These are phyloP conservation scores for Gyrodon lividus DNA, from an alignment of 768 basidiomycete genomes.

Conservation along the genomic window DNA sequence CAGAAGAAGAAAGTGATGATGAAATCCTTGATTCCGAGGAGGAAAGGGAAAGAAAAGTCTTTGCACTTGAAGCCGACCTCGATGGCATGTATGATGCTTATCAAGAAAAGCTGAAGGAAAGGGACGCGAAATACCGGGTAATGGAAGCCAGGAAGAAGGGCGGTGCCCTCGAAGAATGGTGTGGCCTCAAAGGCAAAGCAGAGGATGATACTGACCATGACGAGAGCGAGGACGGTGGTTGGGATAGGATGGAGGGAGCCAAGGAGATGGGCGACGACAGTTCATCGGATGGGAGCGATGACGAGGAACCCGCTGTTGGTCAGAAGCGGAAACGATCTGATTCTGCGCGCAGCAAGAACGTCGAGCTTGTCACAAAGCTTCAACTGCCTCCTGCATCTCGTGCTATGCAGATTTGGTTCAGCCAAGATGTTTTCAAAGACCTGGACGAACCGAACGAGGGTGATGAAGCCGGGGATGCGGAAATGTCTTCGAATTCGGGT, in stretches of 20 bases:
- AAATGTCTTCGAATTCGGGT: conserved; percentile 29
- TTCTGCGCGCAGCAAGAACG: conserved; percentile 44
- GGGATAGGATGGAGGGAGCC: conserved; percentile 59
- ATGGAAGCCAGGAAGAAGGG: conserved; percentile 74
- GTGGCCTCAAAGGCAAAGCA: conserved; percentile 59
- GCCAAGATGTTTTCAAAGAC: conserved; percentile 82
- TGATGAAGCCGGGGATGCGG: conserved; percentile 22
- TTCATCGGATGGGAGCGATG: conserved; percentile 54
- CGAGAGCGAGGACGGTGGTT: conserved; percentile 55
- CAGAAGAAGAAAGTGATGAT: conserved; percentile 34
- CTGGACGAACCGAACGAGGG: conserved; percentile 38
- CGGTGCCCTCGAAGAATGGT: conserved; percentile 78
- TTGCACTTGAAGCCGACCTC: conserved; percentile 76
- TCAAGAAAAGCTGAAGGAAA: conserved; percentile 72
- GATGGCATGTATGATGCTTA: conserved; percentile 90
- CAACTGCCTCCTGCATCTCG: conserved; percentile 42
- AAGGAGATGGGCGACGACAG: conserved; percentile 49
- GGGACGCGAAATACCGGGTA: conserved; percentile 85
- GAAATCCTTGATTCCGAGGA: conserved; percentile 62
- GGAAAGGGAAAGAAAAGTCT: conserved; percentile 62
- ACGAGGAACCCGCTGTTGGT: conserved; percentile 29
- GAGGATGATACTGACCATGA: conserved; percentile 39
- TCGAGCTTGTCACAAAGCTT: conserved; percentile 50
- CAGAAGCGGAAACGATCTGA: conserved; percentile 44
- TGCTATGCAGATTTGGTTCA: conserved; percentile 90